A percentile compares a stretch with the other conserved stretches of the same genome.
phyloP scores from a whole-genome alignment of 768 basidiomycete species.

The Tulasnella sp. region DNA sequence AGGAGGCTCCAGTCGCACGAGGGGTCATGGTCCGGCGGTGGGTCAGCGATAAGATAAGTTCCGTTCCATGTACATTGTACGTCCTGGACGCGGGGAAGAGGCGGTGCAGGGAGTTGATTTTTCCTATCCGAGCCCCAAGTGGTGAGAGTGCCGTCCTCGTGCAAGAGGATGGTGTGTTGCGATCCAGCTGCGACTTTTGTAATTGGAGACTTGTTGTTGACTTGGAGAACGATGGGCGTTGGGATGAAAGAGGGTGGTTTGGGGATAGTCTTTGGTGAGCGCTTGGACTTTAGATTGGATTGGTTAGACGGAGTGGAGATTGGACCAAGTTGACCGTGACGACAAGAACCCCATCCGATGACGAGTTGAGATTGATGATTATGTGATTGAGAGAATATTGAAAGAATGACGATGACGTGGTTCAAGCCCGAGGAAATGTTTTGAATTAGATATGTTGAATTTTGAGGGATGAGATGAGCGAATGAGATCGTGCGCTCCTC shows the following conservation, averaged over 20 bases:
- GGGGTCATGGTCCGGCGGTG: not conserved
- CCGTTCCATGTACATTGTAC: slow-evolving; percentile 73
- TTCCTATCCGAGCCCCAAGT: slow-evolving; percentile 64
- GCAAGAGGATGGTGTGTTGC: slow-evolving; percentile 39
- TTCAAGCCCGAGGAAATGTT: slow-evolving; percentile 54
- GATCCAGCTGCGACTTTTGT: slow-evolving; percentile 34
- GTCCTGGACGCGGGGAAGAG: slow-evolving; percentile 19
- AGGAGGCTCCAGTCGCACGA: too few relatives aligned
- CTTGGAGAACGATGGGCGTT: slow-evolving; percentile 30
- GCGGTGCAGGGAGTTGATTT: slow-evolving; percentile 40
- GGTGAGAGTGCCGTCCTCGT: slow-evolving; percentile 35
- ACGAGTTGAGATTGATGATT: slow-evolving; percentile 28
- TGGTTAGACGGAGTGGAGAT: not conserved
- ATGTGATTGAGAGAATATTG: slow-evolving; percentile 16
- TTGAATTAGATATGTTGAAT: slow-evolving; percentile 24
- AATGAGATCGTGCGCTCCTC: slow-evolving; percentile 31
- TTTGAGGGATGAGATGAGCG: slow-evolving; percentile 25
- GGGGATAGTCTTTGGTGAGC: slow-evolving; percentile 14
- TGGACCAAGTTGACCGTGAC: slow-evolving; percentile 75
- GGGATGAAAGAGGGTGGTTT: slow-evolving; percentile 25
- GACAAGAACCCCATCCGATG: slow-evolving; percentile 70
- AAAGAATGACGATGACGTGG: slow-evolving; percentile 48
- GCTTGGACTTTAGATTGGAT: not conserved
- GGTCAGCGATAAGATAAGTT: slow-evolving; percentile 37
- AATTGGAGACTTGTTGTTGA: slow-evolving; percentile 33